These are phyloP conservation scores for Lathyrus aphaca DNA, from an alignment of 306 rosid species.

Conservation along the genomic window DNA sequence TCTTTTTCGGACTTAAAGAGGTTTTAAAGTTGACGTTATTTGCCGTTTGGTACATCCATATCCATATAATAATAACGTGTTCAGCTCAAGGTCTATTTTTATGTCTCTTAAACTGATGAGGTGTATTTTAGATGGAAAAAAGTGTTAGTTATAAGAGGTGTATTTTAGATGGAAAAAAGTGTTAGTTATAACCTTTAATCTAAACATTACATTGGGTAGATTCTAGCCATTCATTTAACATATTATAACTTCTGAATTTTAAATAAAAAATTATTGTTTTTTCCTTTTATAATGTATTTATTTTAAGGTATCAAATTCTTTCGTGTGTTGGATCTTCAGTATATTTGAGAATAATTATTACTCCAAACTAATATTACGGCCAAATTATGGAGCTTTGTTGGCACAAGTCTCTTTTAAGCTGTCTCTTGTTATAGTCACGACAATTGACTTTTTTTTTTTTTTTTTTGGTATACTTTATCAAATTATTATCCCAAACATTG, in stretches of 20 bases:
- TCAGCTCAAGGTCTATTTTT: background rate
- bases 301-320: background rate
- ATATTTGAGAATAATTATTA: background rate
- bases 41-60: background rate
- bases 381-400: background rate
- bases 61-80: conserved; percentile 12
- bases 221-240: background rate
- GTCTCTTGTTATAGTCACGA: background rate
- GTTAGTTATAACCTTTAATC: background rate
- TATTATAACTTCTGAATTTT: background rate
- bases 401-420: background rate
- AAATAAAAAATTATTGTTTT: background rate
- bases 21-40: background rate
- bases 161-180: no score
- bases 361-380: background rate
- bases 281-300: background rate
- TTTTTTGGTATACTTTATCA: background rate
- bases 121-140: background rate
- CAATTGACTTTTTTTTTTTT: background rate
- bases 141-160: background rate
- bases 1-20: background rate
- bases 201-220: background rate
- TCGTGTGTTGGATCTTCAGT: background rate
- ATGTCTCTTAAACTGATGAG: background rate
- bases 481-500: background rate